A percentile compares a stretch with the other conserved stretches of the same genome.
phyloP scores from a whole-genome alignment of 2,329 filamentous ascomycete genomes.

The Cytospora piceae region DNA sequence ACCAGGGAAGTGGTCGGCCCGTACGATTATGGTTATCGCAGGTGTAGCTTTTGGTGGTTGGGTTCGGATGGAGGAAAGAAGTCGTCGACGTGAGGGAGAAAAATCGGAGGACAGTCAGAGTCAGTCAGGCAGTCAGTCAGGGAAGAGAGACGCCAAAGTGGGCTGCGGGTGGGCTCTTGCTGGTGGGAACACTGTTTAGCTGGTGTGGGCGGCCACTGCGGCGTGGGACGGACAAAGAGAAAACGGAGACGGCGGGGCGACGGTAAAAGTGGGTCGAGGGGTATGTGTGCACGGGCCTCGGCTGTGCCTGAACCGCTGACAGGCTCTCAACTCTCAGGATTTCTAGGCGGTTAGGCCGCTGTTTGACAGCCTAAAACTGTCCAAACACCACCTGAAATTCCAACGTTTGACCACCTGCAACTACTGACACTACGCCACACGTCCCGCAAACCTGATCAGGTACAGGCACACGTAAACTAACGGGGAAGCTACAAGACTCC shows the following conservation, averaged over 20 bases:
- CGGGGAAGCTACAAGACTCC: not conserved
- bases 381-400: not conserved
- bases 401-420: not conserved
- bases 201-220: constrained; percentile 2
- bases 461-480: not conserved
- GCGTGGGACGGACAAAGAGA: constrained; percentile 3
- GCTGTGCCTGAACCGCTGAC: not conserved
- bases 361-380: not conserved
- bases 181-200: not conserved
- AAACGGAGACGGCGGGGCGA: not conserved
- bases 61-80: constrained; percentile 4
- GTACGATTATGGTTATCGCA: constrained; percentile 1
- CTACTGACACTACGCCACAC: not conserved
- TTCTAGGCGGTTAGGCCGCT: not conserved
- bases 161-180: not conserved
- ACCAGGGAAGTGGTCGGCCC: not conserved
- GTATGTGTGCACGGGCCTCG: not conserved
- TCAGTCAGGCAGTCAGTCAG: constrained; percentile 16
- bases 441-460: not conserved
- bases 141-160: constrained; percentile 8
- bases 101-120: constrained; percentile 19
- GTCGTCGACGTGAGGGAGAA: constrained; percentile 13
- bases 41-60: constrained; percentile 1
- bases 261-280: not conserved
- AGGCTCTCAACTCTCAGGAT: not conserved